Conservation (phyloP, 1,284 basidiomycete genomes). For the Rhodotorula sp. region DNA sequence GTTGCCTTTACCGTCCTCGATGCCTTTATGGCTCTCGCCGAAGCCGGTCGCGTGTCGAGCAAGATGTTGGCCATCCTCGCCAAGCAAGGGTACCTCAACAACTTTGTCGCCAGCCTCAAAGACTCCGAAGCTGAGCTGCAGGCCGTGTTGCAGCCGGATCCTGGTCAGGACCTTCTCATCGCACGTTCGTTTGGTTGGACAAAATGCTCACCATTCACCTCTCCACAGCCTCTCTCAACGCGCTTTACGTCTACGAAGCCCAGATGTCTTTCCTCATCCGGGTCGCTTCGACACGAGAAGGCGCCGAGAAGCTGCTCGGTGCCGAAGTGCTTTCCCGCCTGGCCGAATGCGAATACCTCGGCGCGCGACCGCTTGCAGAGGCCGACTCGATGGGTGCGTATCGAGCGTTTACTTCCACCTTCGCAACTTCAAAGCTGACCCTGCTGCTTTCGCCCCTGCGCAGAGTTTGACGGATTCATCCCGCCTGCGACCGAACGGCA, state of each 20-base stretch:
- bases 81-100: slow-evolving; percentile 74
- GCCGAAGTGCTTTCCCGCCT: slow-evolving; percentile 74
- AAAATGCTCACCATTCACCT: neutral
- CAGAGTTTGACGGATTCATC: slow-evolving; percentile 80
- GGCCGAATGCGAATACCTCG: slow-evolving; percentile 81
- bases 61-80: slow-evolving; percentile 56
- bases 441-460: neutral
- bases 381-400: slow-evolving; percentile 73
- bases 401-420: neutral
- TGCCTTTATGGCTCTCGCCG: slow-evolving; percentile 58
- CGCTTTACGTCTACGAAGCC: slow-evolving; percentile 91
- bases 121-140: slow-evolving; percentile 78
- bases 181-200: fast-evolving
- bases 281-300: slow-evolving; percentile 74
- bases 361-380: slow-evolving; percentile 74
- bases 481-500: slow-evolving; percentile 84
- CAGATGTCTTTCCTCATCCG: slow-evolving; percentile 86
- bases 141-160: slow-evolving; percentile 80
- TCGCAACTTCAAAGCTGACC: neutral
- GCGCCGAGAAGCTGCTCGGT: slow-evolving; percentile 82
- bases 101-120: slow-evolving; percentile 79
- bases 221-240: slow-evolving; percentile 74
- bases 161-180: slow-evolving; percentile 58
- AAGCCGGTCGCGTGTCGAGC: slow-evolving; percentile 54
- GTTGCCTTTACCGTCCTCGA: slow-evolving; percentile 85